Evolutionary conservation across 768 basidiomycete species (phyloP), one percentile per base, ranked within the genome.

Genomic region (Macrolepiota albuminosa): DNA sequence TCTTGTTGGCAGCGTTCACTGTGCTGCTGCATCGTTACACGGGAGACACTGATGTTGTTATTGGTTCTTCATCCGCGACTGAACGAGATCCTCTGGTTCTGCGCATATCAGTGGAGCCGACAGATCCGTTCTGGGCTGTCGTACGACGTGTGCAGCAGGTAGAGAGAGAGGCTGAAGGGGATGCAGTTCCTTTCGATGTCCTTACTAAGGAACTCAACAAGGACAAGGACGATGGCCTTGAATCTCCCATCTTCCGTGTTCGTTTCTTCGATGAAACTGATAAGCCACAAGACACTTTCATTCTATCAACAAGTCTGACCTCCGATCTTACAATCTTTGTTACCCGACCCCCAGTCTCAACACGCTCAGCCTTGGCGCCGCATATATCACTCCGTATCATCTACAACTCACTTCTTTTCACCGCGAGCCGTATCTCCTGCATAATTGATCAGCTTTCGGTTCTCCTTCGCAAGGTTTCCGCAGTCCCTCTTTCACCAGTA

Each of bases 261-360:
- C 87, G 95, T n/a, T 97, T 98, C 79, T 94, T 97, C 71, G 95
- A 98, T 68, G 91, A 91, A 71, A 95, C 88, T 1, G 91, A 93
- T 64, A 74, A 84, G 40, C 84, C 81, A 45, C 86, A 80, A 51
- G 88, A 86, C 58, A 81, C 81, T 59, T 95, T 93, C 67, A 84
- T 95, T 60, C 81, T 83, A 29, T 84, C 85, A 0, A 95, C 95
- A 0, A 87, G 85, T 63, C 76, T 91, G 60, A 93, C 91, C 6
- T 90, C 95, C n/a, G 95, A 98, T 71, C 80, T 98, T 61, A 97
- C 95, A 18, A 76, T 98, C 64, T 95, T 94, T 72, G 84, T 98
- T 47, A 89, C 87, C 6, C 81, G 87, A 14, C 84, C 88, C 4
- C 83, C 86, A 2, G 76, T 84, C 29, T 84, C 87, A 0, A 82